A percentile compares a stretch with the other conserved stretches of the same genome.
Conservation (phyloP, 2,329 filamentous ascomycete genomes). For the Pseudopithomyces maydicus region DNA sequence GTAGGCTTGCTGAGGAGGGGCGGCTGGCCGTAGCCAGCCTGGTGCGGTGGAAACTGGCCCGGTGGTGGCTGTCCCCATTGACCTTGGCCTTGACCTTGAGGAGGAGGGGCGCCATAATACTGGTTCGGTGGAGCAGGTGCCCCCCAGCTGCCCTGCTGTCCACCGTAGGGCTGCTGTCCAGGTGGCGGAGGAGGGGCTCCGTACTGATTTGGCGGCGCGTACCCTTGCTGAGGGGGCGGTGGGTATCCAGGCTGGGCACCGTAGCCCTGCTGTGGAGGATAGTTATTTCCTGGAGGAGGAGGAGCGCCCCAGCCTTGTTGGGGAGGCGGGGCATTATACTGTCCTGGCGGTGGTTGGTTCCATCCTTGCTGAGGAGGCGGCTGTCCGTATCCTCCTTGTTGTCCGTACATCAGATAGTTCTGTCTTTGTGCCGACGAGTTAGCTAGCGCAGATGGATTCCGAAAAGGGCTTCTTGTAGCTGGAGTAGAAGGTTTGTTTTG, state of each 20-base stretch:
- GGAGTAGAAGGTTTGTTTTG: neutral
- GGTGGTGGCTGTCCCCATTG: constrained; percentile 36
- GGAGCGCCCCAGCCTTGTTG: constrained; percentile 3
- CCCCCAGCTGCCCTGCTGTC: neutral
- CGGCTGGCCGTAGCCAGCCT: constrained; percentile 18
- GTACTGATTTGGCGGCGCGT: neutral
- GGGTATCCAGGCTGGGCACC: constrained; percentile 11
- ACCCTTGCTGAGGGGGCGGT: constrained; percentile 25
- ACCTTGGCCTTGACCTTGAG: constrained; percentile 27
- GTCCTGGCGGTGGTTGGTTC: constrained; percentile 41
- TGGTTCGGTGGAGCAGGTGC: neutral
- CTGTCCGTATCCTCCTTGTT: constrained; percentile 30
- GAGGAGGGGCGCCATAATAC: constrained; percentile 26
- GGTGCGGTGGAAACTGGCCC: constrained; percentile 38
- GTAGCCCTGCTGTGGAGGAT: constrained; percentile 18
- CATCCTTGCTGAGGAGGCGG: constrained; percentile 6
- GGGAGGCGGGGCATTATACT: constrained; percentile 37
- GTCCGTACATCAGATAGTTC: constrained; percentile 14
- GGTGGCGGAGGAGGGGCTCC: constrained; percentile 15
- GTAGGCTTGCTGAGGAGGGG: constrained; percentile 25
- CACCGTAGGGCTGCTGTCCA: constrained; percentile 13
- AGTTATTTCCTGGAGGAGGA: constrained; percentile 1
- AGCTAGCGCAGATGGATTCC: neutral
- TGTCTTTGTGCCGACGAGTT: neutral
- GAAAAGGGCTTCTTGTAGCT: neutral